A percentile compares a stretch with the other conserved stretches of the same genome.
These are phyloP conservation scores for Linnemannia hyalina DNA, from an alignment of 192 early-diverging fungal genomes.

Conservation along the genomic window DNA sequence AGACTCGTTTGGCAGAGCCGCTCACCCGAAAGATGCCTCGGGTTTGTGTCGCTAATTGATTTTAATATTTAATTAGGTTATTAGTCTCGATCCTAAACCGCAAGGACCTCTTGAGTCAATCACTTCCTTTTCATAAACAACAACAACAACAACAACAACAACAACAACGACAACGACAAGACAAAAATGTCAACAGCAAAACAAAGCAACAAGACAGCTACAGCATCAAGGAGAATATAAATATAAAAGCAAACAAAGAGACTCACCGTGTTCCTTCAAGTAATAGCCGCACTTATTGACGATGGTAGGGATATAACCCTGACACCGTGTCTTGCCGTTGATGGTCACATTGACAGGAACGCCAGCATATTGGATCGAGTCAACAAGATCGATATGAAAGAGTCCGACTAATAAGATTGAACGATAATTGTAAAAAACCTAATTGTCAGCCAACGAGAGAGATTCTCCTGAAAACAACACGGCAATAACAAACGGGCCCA, in stretches of 20 bases:
- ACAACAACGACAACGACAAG: background rate
- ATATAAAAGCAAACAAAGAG: background rate
- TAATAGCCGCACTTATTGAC: constrained; percentile 60
- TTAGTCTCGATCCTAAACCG: background rate
- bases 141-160: background rate
- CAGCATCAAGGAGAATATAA: background rate
- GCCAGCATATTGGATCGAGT: constrained; percentile 58
- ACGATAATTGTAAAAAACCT: background rate
- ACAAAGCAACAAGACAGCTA: background rate
- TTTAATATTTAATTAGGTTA: background rate
- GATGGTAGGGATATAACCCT: constrained; percentile 60
- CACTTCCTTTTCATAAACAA: background rate
- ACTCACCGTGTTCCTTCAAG: constrained; percentile 58
- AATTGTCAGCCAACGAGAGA: background rate
- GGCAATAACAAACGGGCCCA: background rate
- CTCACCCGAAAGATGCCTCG: constrained; percentile 83
- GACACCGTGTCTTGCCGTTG: constrained; percentile 36
- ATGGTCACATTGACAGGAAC: constrained; percentile 56
- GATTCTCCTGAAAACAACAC: background rate
- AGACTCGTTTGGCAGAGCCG: constrained; percentile 80
- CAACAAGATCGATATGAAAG: constrained; percentile 55
- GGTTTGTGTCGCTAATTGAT: constrained; percentile 61
- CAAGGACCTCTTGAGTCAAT: background rate
- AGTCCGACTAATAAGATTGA: constrained; percentile 25
- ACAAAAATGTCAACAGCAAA: too few species aligned